Percentiles rank a stretch among this genome's conserved stretches.
These are phyloP conservation scores for Hymenoscyphus scutula DNA, from an alignment of 2,329 filamentous ascomycete genomes.

Conservation along the genomic window DNA sequence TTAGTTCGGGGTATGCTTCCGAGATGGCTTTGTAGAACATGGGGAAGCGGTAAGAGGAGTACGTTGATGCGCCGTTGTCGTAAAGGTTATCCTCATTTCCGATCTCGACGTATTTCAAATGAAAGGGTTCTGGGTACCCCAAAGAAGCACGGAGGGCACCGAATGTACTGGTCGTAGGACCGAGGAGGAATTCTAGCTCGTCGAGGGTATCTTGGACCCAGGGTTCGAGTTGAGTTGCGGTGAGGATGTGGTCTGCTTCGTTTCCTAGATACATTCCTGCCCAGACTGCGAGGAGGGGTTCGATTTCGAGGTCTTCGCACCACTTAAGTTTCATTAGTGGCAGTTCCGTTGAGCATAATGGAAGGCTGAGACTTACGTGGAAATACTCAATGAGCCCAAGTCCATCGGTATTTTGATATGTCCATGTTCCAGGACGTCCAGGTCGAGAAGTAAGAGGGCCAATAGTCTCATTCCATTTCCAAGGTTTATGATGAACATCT, in stretches of 20 bases:
- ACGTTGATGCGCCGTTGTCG: constrained; percentile 33
- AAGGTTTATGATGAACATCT: constrained; percentile 28
- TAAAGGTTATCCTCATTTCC: constrained; percentile 51
- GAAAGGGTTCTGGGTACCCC: constrained; percentile 50
- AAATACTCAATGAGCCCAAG: constrained; percentile 52
- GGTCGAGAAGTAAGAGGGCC: constrained; percentile 39
- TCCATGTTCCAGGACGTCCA: constrained; percentile 44
- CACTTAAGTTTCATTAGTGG: constrained; percentile 27
- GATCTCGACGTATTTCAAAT: constrained; percentile 50
- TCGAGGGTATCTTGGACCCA: constrained; percentile 49
- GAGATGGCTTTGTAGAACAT: constrained; percentile 48
- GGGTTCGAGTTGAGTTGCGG: constrained; percentile 39
- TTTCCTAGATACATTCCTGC: constrained; percentile 43
- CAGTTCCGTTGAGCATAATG: not conserved
- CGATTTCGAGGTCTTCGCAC: constrained; percentile 48
- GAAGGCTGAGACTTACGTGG: constrained; percentile 23
- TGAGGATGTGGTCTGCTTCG: constrained; percentile 14
- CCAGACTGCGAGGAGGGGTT: constrained; percentile 48
- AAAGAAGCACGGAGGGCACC: constrained; percentile 48
- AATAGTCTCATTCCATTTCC: constrained; percentile 43
- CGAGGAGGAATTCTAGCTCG: constrained; percentile 52
- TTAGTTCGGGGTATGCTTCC: constrained; percentile 41
- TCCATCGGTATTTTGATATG: constrained; percentile 44
- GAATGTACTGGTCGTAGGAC: constrained; percentile 43
- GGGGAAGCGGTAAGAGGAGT: constrained; percentile 41